phyloP scores from a whole-genome alignment of 352 stramenopile species.

The Globisporangium abappressorium region DNA sequence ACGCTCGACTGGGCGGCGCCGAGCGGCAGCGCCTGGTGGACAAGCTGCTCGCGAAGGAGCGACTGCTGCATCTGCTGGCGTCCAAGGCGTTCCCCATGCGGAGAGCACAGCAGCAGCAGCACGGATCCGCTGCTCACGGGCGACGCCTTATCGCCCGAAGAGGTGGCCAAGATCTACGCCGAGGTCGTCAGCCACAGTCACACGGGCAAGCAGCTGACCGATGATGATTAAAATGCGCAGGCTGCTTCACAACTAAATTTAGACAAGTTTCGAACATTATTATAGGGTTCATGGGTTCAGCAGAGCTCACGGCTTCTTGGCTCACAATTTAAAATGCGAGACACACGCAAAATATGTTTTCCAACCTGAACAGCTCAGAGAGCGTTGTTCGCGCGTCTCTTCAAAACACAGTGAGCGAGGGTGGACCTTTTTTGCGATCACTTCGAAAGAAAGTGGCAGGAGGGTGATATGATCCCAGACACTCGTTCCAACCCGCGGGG shows the following conservation, averaged over 20 bases:
- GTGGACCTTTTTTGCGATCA: not conserved
- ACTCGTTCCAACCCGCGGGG: no score
- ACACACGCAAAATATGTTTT: not conserved
- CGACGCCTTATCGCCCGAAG: conserved; percentile 40
- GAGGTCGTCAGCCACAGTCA: not conserved
- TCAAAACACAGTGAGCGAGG: not conserved
- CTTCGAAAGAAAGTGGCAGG: not conserved
- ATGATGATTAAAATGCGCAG: not conserved
- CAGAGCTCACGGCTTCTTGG: no score
- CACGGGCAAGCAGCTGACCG: not conserved
- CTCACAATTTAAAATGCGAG: not conserved
- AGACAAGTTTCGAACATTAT: not conserved
- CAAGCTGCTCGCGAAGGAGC: conserved; percentile 77
- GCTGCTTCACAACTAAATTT: not conserved
- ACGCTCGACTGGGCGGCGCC: conserved; percentile 21
- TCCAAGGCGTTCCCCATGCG: conserved; percentile 63
- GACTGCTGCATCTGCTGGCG: conserved; percentile 77
- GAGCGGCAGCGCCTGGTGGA: conserved; percentile 78
- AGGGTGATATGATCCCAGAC: no score
- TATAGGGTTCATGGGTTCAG: not conserved
- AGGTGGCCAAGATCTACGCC: conserved; percentile 38
- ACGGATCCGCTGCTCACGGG: conserved; percentile 40
- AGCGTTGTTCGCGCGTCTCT: not conserved
- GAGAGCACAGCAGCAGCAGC: conserved; percentile 10
- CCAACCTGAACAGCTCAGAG: not conserved